A percentile compares a stretch with the other conserved stretches of the same genome.
phyloP scores from a whole-genome alignment of 2,329 filamentous ascomycete genomes.

The Sclerotiophoma versabilis region DNA sequence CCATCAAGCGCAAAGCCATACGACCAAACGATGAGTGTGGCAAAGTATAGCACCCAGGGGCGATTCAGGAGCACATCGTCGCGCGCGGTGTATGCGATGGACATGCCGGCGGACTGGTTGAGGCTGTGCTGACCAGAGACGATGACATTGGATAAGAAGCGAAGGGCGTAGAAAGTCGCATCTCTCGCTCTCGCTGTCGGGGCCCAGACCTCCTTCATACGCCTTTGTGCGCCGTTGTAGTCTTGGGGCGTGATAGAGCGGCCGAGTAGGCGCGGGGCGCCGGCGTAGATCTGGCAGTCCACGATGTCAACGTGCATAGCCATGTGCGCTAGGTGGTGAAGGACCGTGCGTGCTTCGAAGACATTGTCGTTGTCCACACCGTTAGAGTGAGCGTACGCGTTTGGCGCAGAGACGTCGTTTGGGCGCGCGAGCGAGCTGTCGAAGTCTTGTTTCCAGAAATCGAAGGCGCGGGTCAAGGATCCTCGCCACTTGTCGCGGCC shows the following conservation, averaged over 20 bases:
- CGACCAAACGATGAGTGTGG: slow-evolving; percentile 89
- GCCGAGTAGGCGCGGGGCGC: slow-evolving; percentile 83
- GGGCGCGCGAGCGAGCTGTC: slow-evolving; percentile 77
- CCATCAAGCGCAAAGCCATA: slow-evolving; percentile 94
- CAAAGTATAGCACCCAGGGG: slow-evolving; percentile 95
- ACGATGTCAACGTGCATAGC: slow-evolving; percentile 96
- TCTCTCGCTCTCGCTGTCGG: slow-evolving; percentile 87
- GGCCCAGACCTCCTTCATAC: slow-evolving; percentile 90
- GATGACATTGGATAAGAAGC: slow-evolving; percentile 86
- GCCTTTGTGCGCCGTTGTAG: slow-evolving; percentile 76
- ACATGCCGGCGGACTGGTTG: slow-evolving; percentile 19
- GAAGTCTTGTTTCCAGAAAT: slow-evolving; percentile 92
- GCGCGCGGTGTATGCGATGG: slow-evolving; percentile 73
- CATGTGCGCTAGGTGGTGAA: slow-evolving; percentile 96
- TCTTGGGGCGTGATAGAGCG: slow-evolving; percentile 84
- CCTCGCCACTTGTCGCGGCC: slow-evolving; percentile 91
- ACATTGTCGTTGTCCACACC: slow-evolving; percentile 69
- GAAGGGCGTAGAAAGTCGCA: slow-evolving; percentile 89
- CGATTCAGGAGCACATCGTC: slow-evolving; percentile 91
- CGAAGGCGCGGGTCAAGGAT: slow-evolving; percentile 84
- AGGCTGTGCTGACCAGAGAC: slow-evolving; percentile 62
- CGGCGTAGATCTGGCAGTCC: slow-evolving; percentile 96
- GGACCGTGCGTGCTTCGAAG: slow-evolving; percentile 85
- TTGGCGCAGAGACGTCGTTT: slow-evolving; percentile 40
- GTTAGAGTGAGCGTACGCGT: slow-evolving; percentile 42